Base-by-base conservation (phyloP, 306 rosid genomes). In the Cucurbita pepo region DNA sequence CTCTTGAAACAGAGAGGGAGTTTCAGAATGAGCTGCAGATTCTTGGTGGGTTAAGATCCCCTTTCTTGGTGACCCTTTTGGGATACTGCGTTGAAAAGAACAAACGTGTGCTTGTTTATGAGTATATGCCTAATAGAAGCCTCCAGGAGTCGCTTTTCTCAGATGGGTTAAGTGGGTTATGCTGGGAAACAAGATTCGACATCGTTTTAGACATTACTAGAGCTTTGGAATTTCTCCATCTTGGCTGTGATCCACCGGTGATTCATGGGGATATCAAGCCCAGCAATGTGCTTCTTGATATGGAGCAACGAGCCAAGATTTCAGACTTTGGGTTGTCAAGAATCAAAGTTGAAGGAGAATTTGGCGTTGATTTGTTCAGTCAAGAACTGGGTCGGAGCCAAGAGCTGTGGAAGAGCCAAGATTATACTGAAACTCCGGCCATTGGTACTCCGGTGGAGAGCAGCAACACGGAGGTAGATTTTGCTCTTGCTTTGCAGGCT, bases 251-350 rank as follows among this genome's bases (percentile, higher is more conserved):
- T 79, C 96, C 98, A 2, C 98, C 98, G 4, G 96, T 94, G 59
- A 90, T 94, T 61, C 98, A 90, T 72, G 98, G 98, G 8, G 98
- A 94, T 56, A 69, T 93, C 59, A 93, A 93, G 79, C 98, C 98
- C 8, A 88, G 98, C 81, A 93, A 93, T 79, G 89, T 94, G 54
- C 83, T 94, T 53, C 92, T 94, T 14, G 97, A 94, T 77, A 76
- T 84, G 0, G 92, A 87, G 30, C 74, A 70, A 76, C 80, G 86
- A 6, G 96, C 88, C 2, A 94, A 85, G 86, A 73, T 90, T 69
- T 90, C 98, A 0, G 98, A 90, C 56, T 90, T 94, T 7, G 97
- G 98, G 5, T 69, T 94, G 88, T 94, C 98, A 15, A 90, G 97
- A 88, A 86, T 90, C 65, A 94, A 90, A 80, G 90, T 84, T 79